phyloP scores from a whole-genome alignment of 164 flowering plant genomes.

The Aristolochia contorta region DNA sequence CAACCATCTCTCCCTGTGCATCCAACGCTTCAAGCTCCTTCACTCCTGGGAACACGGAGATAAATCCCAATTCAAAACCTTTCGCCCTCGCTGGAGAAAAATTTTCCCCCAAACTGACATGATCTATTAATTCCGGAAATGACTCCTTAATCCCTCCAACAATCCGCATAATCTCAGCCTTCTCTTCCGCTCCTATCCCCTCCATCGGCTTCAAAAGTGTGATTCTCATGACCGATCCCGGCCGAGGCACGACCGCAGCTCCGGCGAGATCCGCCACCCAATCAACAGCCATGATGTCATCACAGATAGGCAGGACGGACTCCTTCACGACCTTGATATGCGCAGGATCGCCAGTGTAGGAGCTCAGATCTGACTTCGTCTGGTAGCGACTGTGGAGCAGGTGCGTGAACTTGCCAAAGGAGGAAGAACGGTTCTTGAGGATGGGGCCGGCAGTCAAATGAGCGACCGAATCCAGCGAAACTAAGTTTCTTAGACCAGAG shows the following conservation, averaged over 20 bases:
- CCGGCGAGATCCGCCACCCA: conserved; percentile 35
- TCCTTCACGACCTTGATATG: conserved; percentile 42
- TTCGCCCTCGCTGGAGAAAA: conserved; percentile 67
- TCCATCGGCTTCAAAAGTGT: conserved; percentile 50
- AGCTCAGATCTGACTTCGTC: conserved; percentile 35
- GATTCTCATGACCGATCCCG: conserved; percentile 40
- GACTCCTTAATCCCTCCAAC: conserved; percentile 32
- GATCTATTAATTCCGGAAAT: conserved; percentile 18
- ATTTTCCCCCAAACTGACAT: conserved; percentile 53
- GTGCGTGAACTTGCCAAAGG: conserved; percentile 42
- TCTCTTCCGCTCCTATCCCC: conserved; percentile 24
- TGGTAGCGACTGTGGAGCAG: conserved; percentile 54
- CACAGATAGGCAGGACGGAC: conserved; percentile 47
- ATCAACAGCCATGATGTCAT: conserved; percentile 66
- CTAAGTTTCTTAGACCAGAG: conserved; percentile 30
- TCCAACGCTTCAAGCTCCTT: conserved; percentile 35
- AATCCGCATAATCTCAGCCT: conserved; percentile 25
- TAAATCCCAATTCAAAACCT: conserved; percentile 47
- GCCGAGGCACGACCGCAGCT: conserved; percentile 7
- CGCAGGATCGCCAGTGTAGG: conserved; percentile 39
- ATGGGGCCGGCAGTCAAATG: conserved; percentile 53
- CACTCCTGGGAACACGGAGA: conserved; percentile 35
- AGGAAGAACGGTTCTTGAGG: conserved; percentile 29
- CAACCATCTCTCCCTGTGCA: conserved; percentile 22
- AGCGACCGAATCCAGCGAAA: conserved; percentile 36